phyloP scores from a whole-genome alignment of 192 early-diverging fungal species.

The Backusella luteola region DNA sequence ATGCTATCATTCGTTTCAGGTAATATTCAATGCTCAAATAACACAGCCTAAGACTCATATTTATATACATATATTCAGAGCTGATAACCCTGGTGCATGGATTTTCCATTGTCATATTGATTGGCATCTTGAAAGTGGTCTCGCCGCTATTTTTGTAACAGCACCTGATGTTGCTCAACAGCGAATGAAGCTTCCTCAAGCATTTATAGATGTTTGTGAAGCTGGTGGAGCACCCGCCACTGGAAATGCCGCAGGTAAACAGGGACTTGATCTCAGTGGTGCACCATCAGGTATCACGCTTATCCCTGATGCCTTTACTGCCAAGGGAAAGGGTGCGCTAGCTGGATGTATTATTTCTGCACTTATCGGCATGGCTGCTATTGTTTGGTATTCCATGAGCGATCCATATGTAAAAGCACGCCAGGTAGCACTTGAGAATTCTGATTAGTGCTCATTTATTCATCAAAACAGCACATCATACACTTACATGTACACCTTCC shows the following conservation, averaged over 20 bases:
- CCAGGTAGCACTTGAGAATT: background rate
- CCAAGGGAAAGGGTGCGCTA: conserved; percentile 69
- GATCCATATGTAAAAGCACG: conserved; percentile 19
- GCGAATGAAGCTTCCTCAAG: conserved; percentile 50
- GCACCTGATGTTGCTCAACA: conserved; percentile 65
- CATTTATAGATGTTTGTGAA: conserved; percentile 62
- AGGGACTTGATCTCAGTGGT: conserved; percentile 63
- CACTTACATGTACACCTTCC: background rate
- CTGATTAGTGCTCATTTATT: background rate
- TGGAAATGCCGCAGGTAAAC: conserved; percentile 77
- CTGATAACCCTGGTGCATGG: conserved; percentile 83
- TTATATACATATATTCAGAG: conserved; percentile 22
- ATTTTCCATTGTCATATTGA: conserved; percentile 89
- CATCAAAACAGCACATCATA: background rate
- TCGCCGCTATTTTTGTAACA: conserved; percentile 69
- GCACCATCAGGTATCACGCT: conserved; percentile 48
- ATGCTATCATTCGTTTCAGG: conserved; percentile 67
- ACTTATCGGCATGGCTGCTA: conserved; percentile 68
- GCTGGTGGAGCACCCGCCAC: conserved; percentile 50
- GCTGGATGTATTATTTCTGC: conserved; percentile 70
- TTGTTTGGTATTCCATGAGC: conserved; percentile 68
- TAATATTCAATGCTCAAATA: background rate
- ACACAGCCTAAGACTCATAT: background rate
- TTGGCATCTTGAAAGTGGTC: conserved; percentile 71
- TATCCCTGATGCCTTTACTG: conserved; percentile 58